phyloP scores from a whole-genome alignment of 768 basidiomycete genomes.

The Serendipita vermifera region DNA sequence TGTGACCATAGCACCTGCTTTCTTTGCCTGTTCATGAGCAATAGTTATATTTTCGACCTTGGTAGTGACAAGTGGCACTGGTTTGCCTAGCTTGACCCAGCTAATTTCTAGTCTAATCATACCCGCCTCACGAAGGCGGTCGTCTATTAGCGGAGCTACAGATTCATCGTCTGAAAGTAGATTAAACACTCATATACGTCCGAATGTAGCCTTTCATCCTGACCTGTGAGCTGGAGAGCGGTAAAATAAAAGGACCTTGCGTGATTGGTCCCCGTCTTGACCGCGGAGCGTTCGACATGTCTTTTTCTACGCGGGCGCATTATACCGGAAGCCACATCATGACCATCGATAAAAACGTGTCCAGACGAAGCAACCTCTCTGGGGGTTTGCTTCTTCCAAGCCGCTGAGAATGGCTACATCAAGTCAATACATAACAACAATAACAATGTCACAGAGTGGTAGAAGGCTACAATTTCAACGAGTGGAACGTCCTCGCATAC shows the following conservation, averaged over 20 bases:
- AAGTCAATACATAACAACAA: neutral
- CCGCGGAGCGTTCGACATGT: conserved; percentile 5
- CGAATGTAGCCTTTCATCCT: neutral
- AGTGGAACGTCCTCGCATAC: neutral
- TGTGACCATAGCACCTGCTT: neutral
- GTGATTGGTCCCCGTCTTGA: neutral
- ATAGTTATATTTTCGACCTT: neutral
- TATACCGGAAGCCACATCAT: conserved; percentile 10
- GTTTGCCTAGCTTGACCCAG: neutral
- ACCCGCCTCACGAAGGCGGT: neutral
- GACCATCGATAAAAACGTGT: conserved; percentile 11
- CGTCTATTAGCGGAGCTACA: neutral
- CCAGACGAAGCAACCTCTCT: conserved; percentile 5
- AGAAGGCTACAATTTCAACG: neutral
- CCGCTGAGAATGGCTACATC: conserved; percentile 7
- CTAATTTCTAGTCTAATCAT: neutral
- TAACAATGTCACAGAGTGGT: neutral
- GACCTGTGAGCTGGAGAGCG: conserved; percentile 6
- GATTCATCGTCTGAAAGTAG: neutral
- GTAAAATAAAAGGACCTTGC: neutral
- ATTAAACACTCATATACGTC: neutral
- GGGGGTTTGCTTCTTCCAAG: conserved; percentile 6
- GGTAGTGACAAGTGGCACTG: neutral
- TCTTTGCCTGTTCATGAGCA: neutral
- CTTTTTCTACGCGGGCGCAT: conserved; percentile 9